Conservation (phyloP, 139 green algal species). For the Chlorella sp. region DNA sequence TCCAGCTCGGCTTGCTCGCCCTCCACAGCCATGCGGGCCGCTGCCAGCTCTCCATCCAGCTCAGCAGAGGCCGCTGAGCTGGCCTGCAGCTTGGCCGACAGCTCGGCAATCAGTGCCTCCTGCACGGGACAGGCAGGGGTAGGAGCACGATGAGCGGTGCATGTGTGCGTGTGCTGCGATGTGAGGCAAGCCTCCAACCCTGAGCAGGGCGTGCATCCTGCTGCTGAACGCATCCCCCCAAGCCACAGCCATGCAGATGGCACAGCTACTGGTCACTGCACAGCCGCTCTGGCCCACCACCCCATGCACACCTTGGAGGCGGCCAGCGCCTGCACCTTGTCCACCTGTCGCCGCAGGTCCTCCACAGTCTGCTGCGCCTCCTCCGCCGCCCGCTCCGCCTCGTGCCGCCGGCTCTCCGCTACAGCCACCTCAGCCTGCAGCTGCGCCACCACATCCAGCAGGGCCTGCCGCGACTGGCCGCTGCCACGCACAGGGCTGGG, state of each 20-base stretch:
- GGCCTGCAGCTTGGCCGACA: background rate
- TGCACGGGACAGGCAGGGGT: too few relatives aligned
- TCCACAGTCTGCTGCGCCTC: slow-evolving; percentile 6
- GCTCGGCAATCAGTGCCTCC: slow-evolving; percentile 21
- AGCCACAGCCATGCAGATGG: too few relatives aligned
- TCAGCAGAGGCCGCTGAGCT: background rate
- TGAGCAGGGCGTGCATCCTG: too few relatives aligned
- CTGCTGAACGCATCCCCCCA: too few relatives aligned
- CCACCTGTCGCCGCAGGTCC: slow-evolving; percentile 19
- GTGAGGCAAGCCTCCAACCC: too few relatives aligned
- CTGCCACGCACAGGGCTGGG: background rate
- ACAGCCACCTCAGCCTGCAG: slow-evolving; percentile 25
- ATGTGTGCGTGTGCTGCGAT: too few relatives aligned
- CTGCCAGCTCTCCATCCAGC: background rate
- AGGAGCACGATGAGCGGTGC: too few relatives aligned
- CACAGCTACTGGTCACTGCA: too few relatives aligned
- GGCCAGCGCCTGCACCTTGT: slow-evolving; percentile 19
- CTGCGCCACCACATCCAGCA: background rate
- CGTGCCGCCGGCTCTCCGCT: slow-evolving; percentile 33
- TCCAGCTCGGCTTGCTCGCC: background rate
- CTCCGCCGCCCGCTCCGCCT: slow-evolving; percentile 18
- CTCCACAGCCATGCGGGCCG: background rate
- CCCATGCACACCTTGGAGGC: background rate
- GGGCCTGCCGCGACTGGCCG: background rate
- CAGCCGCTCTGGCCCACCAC: too few relatives aligned